phyloP scores from a whole-genome alignment of 306 rosid genomes.

The Hippophae rhamnoides region DNA sequence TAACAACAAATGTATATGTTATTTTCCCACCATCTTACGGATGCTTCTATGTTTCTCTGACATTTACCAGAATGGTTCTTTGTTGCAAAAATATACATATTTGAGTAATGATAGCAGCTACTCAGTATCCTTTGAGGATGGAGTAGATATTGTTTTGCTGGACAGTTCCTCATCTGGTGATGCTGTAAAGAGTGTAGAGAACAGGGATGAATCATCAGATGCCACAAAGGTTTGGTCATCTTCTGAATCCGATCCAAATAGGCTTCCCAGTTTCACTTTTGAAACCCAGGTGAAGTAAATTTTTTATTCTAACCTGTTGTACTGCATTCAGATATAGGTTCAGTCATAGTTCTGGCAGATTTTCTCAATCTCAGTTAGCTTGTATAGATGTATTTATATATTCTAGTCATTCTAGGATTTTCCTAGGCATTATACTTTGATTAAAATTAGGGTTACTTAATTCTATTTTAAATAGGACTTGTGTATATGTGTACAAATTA shows the following conservation, averaged over 20 bases:
- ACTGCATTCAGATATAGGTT: not conserved
- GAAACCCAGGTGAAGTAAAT: conserved; percentile 70
- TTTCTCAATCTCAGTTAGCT: not conserved
- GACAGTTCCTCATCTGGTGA: conserved; percentile 35
- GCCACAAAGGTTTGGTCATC: conserved; percentile 17
- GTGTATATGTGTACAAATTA: too few species aligned
- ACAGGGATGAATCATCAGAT: conserved; percentile 32
- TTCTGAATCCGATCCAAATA: conserved; percentile 40
- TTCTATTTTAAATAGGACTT: too few species aligned
- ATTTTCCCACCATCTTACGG: conserved; percentile 1
- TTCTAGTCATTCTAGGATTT: too few species aligned
- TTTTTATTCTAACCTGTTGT: not conserved
- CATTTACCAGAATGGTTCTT: conserved; percentile 63
- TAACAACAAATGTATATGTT: not conserved
- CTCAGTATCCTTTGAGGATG: conserved; percentile 72
- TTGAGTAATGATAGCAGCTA: conserved; percentile 88
- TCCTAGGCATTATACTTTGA: too few species aligned
- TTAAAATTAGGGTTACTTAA: too few species aligned
- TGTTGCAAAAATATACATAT: conserved; percentile 66
- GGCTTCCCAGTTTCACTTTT: conserved; percentile 70
- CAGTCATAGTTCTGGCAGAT: too few species aligned
- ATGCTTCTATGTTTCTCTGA: conserved; percentile 14
- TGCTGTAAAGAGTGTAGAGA: conserved; percentile 37
- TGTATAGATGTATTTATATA: too few species aligned
- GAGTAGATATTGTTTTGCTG: conserved; percentile 52